Evolutionary conservation across 371 early-diverging fungal genomes (phyloP).

Genomic region (Lichtheimia corymbifera): DNA sequence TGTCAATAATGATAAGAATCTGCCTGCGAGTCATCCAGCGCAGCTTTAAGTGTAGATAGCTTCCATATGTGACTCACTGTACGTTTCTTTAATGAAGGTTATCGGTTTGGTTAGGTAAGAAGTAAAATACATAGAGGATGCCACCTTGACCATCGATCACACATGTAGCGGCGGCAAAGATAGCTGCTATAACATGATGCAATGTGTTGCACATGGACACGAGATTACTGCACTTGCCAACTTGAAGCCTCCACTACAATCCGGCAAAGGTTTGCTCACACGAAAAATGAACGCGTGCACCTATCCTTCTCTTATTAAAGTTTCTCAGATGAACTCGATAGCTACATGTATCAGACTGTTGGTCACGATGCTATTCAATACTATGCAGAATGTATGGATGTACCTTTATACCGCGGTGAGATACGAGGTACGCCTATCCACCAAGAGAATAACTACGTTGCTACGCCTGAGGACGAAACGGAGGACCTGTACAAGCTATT

Average conservation of each 20-base stretch:
- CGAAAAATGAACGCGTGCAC: background rate
- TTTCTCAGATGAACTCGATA: conserved; percentile 87
- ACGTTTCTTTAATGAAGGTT: conserved; percentile 27
- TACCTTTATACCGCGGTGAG: conserved; percentile 86
- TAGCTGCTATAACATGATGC: conserved; percentile 95
- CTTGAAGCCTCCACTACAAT: conserved; percentile 73
- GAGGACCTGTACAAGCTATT: conserved; percentile 93
- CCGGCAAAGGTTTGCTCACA: conserved; percentile 58
- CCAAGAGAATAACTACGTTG: conserved; percentile 67
- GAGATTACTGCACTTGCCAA: conserved; percentile 94
- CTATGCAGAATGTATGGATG: conserved; percentile 86
- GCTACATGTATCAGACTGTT: conserved; percentile 99
- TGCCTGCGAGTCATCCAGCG: no score
- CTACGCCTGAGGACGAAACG: conserved; percentile 87
- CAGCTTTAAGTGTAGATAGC: no score
- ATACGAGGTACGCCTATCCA: conserved; percentile 77
- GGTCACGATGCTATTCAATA: conserved; percentile 90
- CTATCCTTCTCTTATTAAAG: background rate
- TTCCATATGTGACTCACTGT: no score
- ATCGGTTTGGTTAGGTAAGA: conserved; percentile 40
- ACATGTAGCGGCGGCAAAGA: conserved; percentile 98
- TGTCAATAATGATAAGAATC: no score
- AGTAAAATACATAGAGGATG: background rate
- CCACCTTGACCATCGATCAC: background rate
- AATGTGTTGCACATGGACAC: conserved; percentile 95